phyloP scores from a whole-genome alignment of 1,284 basidiomycete genomes.

The Boletus austroedulis region DNA sequence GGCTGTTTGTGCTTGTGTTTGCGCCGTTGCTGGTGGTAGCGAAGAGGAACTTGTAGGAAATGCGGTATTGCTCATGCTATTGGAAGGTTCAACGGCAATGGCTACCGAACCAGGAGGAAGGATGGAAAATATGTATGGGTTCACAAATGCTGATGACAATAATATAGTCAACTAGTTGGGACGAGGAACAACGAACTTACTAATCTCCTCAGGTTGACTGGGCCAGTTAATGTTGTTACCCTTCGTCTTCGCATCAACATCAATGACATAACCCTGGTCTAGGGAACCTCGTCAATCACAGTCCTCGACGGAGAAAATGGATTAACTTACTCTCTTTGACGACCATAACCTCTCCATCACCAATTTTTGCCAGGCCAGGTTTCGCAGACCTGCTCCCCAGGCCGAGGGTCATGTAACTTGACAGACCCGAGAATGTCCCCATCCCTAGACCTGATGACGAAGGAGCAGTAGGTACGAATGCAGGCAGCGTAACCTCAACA shows the following conservation, averaged over 20 bases:
- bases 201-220: constrained; percentile 76
- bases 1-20: constrained; percentile 27
- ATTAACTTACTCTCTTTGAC: constrained; percentile 73
- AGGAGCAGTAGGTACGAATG: constrained; percentile 41
- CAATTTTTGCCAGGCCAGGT: constrained; percentile 59
- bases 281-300: background rate
- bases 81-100: constrained; percentile 22
- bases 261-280: constrained; percentile 78
- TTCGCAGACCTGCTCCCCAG: constrained; percentile 70
- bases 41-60: constrained; percentile 29
- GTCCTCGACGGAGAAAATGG: background rate
- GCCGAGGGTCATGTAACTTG: constrained; percentile 87
- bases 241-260: constrained; percentile 66
- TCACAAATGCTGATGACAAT: constrained; percentile 58
- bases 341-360: constrained; percentile 70
- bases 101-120: constrained; percentile 69
- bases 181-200: constrained; percentile 38
- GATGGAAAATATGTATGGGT: constrained; percentile 83
- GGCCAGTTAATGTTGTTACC: constrained; percentile 71
- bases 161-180: background rate
- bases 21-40: constrained; percentile 12
- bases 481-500: constrained; percentile 53
- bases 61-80: constrained; percentile 17
- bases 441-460: constrained; percentile 48
- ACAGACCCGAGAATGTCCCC: constrained; percentile 70